phyloP scores from a whole-genome alignment of 2,329 filamentous ascomycete species.

The Lasiodiplodia sp. region DNA sequence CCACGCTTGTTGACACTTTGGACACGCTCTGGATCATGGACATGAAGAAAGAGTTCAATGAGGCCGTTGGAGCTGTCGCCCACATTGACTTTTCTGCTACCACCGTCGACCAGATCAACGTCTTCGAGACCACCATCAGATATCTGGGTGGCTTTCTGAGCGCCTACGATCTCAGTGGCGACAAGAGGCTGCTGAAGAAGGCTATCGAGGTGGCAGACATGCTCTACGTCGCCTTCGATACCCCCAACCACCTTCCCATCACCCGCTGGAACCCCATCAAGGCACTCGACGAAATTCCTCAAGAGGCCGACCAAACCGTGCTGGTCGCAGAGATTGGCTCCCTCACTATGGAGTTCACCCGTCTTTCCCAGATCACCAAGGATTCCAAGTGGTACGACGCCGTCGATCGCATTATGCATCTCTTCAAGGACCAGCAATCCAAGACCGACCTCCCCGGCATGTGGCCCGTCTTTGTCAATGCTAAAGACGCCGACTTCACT shows the following conservation, averaged over 20 bases:
- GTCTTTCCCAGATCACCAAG: conserved; percentile 54
- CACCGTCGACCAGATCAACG: conserved; percentile 51
- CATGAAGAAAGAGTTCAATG: conserved; percentile 55
- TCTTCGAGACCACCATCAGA: conserved; percentile 67
- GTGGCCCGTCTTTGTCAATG: conserved; percentile 57
- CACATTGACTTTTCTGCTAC: conserved; percentile 53
- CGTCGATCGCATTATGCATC: conserved; percentile 51
- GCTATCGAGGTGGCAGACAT: conserved; percentile 81
- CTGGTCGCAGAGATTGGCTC: conserved; percentile 58
- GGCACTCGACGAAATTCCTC: conserved; percentile 46
- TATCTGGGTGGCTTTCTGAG: conserved; percentile 86
- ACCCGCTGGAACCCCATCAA: conserved; percentile 54
- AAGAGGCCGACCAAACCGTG: conserved; percentile 50
- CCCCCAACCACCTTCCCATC: conserved; percentile 88
- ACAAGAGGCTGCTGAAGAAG: conserved; percentile 76
- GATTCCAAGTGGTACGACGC: conserved; percentile 58
- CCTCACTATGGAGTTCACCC: conserved; percentile 57
- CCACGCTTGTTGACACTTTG: conserved; percentile 54
- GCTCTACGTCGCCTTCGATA: conserved; percentile 84
- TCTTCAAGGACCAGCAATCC: conserved; percentile 52
- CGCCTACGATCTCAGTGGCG: conserved; percentile 86
- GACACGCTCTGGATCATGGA: conserved; percentile 59
- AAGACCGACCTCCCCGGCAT: conserved; percentile 55
- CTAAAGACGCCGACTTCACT: conserved; percentile 33
- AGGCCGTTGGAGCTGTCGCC: conserved; percentile 53